phyloP scores from a whole-genome alignment of 768 basidiomycete genomes.

The Serendipita vermifera region DNA sequence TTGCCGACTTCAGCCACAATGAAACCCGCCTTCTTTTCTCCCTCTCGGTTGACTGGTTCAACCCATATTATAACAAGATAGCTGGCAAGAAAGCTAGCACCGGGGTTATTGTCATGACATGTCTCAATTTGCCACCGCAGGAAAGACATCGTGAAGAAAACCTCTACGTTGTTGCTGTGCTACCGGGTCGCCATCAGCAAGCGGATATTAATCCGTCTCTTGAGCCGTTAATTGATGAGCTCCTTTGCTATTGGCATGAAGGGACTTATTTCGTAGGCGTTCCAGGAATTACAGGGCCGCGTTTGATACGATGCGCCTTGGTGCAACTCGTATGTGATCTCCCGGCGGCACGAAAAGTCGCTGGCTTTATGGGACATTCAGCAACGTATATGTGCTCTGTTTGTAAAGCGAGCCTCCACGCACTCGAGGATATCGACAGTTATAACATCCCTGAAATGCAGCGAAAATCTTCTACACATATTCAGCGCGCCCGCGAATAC shows the following conservation, averaged over 20 bases:
- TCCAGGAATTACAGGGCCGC: constrained; percentile 15
- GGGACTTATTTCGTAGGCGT: constrained; percentile 22
- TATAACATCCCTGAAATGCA: no score
- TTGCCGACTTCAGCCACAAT: constrained; percentile 10
- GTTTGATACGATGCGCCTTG: constrained; percentile 20
- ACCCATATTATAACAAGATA: constrained; percentile 21
- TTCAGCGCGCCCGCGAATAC: no score
- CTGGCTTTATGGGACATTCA: constrained; percentile 17
- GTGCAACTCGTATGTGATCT: constrained; percentile 26
- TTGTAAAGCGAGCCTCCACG: no score
- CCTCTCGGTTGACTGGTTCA: constrained; percentile 27
- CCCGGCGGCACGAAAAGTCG: constrained; percentile 19
- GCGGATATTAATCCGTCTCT: constrained; percentile 24
- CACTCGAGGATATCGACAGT: no score
- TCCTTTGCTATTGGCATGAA: constrained; percentile 21
- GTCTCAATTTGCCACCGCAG: constrained; percentile 27
- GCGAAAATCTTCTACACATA: no score
- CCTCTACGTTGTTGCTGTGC: constrained; percentile 25
- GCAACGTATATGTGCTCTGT: constrained; percentile 15
- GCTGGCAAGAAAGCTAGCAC: constrained; percentile 22
- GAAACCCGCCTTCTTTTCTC: constrained; percentile 18
- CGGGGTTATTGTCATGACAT: constrained; percentile 25
- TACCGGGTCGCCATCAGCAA: constrained; percentile 28
- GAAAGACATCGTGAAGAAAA: constrained; percentile 24
- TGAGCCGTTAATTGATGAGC: constrained; percentile 23